phyloP scores from a whole-genome alignment of 768 basidiomycete genomes.

The Panaeolus cyanescens region DNA sequence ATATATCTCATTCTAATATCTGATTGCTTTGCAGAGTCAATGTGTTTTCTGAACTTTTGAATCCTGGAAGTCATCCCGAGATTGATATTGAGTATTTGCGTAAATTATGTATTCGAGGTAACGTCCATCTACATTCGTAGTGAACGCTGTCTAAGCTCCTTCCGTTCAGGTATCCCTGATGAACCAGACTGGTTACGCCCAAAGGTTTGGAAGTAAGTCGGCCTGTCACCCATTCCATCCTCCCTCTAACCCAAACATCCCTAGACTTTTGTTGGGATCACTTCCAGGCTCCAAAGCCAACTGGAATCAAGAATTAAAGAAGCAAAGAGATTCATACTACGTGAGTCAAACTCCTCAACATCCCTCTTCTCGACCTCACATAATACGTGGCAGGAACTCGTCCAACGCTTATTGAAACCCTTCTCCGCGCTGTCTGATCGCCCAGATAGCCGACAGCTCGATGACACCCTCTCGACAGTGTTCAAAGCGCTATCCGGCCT shows the following conservation, averaged over 20 bases:
- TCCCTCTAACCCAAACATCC: constrained; percentile 5
- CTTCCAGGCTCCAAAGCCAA: constrained; percentile 56
- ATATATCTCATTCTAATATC: constrained; percentile 7
- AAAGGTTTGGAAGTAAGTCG: constrained; percentile 72
- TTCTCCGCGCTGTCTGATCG: constrained; percentile 45
- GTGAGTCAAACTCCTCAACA: constrained; percentile 38
- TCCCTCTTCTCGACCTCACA: constrained; percentile 9
- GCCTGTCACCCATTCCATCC: not conserved
- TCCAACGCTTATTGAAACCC: constrained; percentile 61
- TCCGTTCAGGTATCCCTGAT: constrained; percentile 63
- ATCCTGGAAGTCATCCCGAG: constrained; percentile 44
- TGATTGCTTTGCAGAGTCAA: constrained; percentile 48
- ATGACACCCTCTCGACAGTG: constrained; percentile 49
- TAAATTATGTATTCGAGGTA: constrained; percentile 63
- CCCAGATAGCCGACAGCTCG: constrained; percentile 30
- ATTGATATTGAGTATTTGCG: constrained; percentile 62
- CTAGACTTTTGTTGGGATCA: constrained; percentile 63
- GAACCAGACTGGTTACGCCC: constrained; percentile 77
- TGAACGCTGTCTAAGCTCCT: constrained; percentile 10
- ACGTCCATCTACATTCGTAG: constrained; percentile 14
- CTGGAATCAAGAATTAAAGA: constrained; percentile 59
- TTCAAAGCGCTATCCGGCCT: constrained; percentile 60
- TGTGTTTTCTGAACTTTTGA: constrained; percentile 61
- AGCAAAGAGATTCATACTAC: constrained; percentile 73
- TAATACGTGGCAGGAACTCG: constrained; percentile 55